phyloP scores from a whole-genome alignment of 2,329 filamentous ascomycete genomes.

The Coniochaeta sp. region DNA sequence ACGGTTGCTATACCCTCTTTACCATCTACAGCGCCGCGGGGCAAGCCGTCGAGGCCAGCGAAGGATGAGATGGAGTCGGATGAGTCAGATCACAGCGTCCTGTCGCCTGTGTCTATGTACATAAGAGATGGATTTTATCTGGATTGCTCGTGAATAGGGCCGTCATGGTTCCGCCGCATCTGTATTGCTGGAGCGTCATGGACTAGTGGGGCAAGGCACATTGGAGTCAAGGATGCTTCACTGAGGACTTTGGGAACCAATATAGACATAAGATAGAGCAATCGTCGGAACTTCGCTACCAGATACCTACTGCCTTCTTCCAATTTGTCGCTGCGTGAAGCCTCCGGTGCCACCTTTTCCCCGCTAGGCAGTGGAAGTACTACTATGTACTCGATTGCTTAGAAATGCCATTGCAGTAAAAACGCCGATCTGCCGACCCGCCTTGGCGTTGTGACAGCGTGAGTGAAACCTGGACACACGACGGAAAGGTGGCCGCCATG shows the following conservation, averaged over 20 bases:
- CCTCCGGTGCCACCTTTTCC: too few species aligned
- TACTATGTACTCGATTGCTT: too few species aligned
- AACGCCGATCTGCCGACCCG: neutral
- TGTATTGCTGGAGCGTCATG: neutral
- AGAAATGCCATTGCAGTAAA: too few species aligned
- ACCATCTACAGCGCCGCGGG: neutral
- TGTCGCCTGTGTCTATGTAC: neutral
- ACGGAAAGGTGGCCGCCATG: neutral
- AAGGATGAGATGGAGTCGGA: slow-evolving; percentile 11
- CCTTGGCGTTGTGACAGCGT: too few species aligned
- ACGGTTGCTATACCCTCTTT: slow-evolving; percentile 1
- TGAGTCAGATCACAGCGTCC: slow-evolving; percentile 4
- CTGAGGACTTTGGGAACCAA: too few species aligned
- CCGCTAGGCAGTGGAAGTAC: too few species aligned
- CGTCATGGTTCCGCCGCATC: neutral
- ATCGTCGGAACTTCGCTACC: too few species aligned
- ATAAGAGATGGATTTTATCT: slow-evolving; percentile 2
- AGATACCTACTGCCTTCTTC: too few species aligned
- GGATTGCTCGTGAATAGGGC: neutral
- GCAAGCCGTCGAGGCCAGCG: neutral
- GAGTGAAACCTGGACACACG: neutral
- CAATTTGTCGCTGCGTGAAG: neutral
- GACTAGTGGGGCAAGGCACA: neutral
- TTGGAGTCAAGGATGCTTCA: neutral
- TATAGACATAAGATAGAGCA: too few species aligned